phyloP scores from a whole-genome alignment of 768 basidiomycete genomes.

The Lentinula raphanica region DNA sequence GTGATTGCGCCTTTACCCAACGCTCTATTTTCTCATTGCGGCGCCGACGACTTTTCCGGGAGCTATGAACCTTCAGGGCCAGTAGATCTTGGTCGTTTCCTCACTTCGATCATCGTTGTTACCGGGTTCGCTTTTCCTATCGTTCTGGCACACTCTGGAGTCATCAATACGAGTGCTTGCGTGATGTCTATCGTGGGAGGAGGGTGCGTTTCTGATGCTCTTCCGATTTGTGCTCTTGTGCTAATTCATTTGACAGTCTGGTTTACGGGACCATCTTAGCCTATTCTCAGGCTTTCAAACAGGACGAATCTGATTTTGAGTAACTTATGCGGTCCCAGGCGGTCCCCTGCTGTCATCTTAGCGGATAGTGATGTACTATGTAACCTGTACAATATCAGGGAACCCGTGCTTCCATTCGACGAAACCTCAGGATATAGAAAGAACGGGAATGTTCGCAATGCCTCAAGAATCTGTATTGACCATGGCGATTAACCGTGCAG shows the following conservation, averaged over 20 bases:
- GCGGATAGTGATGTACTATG: constrained; percentile 5
- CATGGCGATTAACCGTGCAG: constrained; percentile 34
- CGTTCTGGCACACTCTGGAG: constrained; percentile 84
- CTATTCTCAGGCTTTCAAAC: constrained; percentile 78
- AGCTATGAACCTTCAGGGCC: constrained; percentile 68
- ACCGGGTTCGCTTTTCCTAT: constrained; percentile 92
- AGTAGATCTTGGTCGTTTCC: constrained; percentile 89
- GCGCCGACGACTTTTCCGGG: constrained; percentile 69
- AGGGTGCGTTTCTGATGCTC: constrained; percentile 48
- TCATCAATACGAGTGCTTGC: constrained; percentile 81
- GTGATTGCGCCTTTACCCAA: constrained; percentile 95
- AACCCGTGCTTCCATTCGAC: not conserved
- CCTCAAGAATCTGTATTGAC: constrained; percentile 20
- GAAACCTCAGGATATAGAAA: not conserved
- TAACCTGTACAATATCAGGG: constrained; percentile 1
- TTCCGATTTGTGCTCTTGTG: constrained; percentile 3
- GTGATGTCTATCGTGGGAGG: constrained; percentile 95
- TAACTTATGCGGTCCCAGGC: constrained; percentile 23
- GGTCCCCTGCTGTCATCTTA: not conserved
- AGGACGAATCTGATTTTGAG: constrained; percentile 80
- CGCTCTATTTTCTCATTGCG: constrained; percentile 89
- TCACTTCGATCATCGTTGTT: constrained; percentile 85
- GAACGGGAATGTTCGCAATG: not conserved
- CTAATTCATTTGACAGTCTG: constrained; percentile 35
- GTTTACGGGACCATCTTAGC: constrained; percentile 90